Conservation (phyloP, 495 filamentous ascomycete genomes). For the Venustampulla echinocandica region DNA sequence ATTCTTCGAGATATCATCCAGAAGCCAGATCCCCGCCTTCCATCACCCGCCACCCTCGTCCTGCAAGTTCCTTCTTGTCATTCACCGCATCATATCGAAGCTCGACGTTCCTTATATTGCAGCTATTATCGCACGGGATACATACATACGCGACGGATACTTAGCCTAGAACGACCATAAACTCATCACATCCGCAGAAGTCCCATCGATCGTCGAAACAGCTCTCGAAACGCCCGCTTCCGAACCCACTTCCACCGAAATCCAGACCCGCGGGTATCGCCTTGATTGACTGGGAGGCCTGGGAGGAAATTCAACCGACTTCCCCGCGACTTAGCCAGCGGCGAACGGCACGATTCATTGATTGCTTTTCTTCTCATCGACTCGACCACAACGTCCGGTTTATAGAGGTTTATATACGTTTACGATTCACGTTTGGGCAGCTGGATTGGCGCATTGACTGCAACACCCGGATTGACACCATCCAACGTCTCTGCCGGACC, state of each 20-base stretch:
- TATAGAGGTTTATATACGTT: not conserved
- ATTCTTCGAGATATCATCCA: not conserved
- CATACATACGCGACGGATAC: not conserved
- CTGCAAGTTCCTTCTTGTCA: slow-evolving; percentile 3
- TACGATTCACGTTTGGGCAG: not conserved
- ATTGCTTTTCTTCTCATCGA: not conserved
- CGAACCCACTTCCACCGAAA: not conserved
- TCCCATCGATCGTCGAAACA: not conserved
- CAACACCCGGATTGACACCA: not conserved
- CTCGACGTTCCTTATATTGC: not conserved
- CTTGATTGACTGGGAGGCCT: not conserved
- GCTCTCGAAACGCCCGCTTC: slow-evolving; percentile 6
- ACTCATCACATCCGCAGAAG: not conserved
- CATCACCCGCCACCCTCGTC: slow-evolving; percentile 3
- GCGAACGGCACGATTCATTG: not conserved
- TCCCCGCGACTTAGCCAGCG: not conserved
- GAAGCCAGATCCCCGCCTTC: not conserved
- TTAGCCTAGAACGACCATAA: slow-evolving; percentile 10
- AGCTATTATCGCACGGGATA: not conserved
- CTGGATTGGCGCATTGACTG: slow-evolving; percentile 4
- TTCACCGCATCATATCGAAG: not conserved
- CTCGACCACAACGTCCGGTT: not conserved
- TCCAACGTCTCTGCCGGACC: slow-evolving; percentile 8
- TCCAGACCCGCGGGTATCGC: slow-evolving; percentile 9
- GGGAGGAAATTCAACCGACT: not conserved